Conservation (phyloP, 805 yeast genomes). For the Kazachstania kunashirensis region DNA sequence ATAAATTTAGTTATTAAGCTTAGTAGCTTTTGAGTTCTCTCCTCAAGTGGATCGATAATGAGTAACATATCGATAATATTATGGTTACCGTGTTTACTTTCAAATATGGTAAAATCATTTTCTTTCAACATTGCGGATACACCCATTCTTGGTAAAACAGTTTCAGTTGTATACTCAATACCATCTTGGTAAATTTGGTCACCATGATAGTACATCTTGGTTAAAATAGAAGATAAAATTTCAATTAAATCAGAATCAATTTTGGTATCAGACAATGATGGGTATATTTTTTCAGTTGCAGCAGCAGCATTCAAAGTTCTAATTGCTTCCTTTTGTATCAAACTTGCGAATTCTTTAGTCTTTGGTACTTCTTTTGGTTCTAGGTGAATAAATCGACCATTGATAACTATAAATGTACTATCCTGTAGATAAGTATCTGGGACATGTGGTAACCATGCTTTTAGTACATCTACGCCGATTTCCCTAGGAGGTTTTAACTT, state of each 20-base stretch:
- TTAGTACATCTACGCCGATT: conserved; percentile 6
- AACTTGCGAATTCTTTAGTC: conserved; percentile 27
- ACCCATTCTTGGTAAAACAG: conserved; percentile 40
- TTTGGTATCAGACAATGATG: conserved; percentile 10
- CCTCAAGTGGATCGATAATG: conserved; percentile 64
- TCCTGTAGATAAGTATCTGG: conserved; percentile 18
- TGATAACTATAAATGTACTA: conserved; percentile 36
- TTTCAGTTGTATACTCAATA: conserved; percentile 34
- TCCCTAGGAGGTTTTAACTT: too few species aligned
- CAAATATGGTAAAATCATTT: conserved; percentile 16
- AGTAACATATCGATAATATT: conserved; percentile 47
- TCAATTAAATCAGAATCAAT: conserved; percentile 40
- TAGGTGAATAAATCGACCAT: conserved; percentile 43
- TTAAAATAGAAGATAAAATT: conserved; percentile 33
- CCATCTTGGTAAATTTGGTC: conserved; percentile 20
- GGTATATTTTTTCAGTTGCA: conserved; percentile 18
- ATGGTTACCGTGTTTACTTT: conserved; percentile 17
- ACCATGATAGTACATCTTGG: conserved; percentile 35
- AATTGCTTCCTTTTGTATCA: conserved; percentile 39
- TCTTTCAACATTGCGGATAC: conserved; percentile 24
- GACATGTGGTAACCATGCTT: conserved; percentile 23
- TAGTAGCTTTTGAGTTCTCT: conserved; percentile 53
- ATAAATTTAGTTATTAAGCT: conserved; percentile 38
- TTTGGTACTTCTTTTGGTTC: conserved; percentile 20
- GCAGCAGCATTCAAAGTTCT: conserved; percentile 34